Evolutionary conservation across 257 asterid genomes (phyloP).

Genomic region (Penstemon davidsonii): DNA sequence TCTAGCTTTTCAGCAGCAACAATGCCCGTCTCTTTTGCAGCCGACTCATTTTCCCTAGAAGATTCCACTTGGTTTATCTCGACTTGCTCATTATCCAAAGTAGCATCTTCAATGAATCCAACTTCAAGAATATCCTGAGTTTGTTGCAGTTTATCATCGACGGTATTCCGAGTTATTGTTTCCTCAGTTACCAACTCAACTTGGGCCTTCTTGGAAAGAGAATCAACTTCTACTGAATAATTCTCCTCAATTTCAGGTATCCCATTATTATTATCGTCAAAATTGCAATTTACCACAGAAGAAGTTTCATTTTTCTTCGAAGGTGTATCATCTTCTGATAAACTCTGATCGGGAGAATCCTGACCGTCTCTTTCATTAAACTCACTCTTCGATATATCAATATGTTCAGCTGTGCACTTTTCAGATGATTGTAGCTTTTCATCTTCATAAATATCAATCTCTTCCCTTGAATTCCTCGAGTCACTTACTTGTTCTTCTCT

Average conservation of each 20-base stretch:
- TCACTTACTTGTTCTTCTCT: constrained; percentile 22
- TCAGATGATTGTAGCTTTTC: constrained; percentile 34
- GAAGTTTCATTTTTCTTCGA: constrained; percentile 25
- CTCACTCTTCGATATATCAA: constrained; percentile 35
- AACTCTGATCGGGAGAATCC: constrained; percentile 26
- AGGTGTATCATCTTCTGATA: constrained; percentile 25
- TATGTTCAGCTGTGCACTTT: constrained; percentile 30
- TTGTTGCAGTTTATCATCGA: constrained; percentile 11
- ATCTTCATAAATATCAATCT: constrained; percentile 34
- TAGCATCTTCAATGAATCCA: constrained; percentile 32
- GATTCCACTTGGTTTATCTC: constrained; percentile 32
- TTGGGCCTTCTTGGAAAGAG: constrained; percentile 26
- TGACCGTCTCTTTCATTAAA: constrained; percentile 31
- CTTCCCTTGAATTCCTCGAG: constrained; percentile 29
- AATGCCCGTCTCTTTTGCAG: constrained; percentile 18
- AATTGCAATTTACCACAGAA: constrained; percentile 19
- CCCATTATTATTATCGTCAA: constrained; percentile 28
- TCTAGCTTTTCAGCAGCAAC: constrained; percentile 30
- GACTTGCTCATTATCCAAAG: constrained; percentile 34
- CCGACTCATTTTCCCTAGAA: constrained; percentile 25
- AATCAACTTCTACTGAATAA: constrained; percentile 30
- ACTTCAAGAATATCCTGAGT: constrained; percentile 36
- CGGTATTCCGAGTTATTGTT: constrained; percentile 2
- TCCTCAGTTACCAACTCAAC: constrained; percentile 30
- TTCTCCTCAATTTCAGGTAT: constrained; percentile 37